Conservation (phyloP, 441 rosid genomes). For the Populus hybrid region DNA sequence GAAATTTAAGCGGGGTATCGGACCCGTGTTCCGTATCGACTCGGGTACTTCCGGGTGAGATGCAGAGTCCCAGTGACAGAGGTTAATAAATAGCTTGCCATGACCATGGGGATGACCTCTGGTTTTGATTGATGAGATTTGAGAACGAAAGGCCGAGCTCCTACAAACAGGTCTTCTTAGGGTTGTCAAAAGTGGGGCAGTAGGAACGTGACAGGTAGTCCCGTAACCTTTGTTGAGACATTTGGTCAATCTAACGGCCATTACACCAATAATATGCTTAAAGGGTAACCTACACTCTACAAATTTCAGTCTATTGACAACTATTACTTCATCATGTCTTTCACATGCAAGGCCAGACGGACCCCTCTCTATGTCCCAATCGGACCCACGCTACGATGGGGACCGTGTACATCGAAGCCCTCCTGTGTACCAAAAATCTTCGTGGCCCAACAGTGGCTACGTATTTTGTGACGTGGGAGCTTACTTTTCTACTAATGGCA, state of each 20-base stretch:
- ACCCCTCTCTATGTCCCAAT: constrained; percentile 16
- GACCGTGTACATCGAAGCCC: background rate
- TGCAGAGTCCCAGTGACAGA: background rate
- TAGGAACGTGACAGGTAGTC: constrained; percentile 22
- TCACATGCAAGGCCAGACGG: constrained; percentile 34
- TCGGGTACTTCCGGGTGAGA: background rate
- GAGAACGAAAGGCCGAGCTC: background rate
- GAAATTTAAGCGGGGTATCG: background rate
- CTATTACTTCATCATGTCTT: constrained; percentile 34
- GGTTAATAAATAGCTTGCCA: background rate
- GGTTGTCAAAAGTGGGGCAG: background rate
- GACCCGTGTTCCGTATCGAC: background rate
- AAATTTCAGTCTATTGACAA: constrained; percentile 19
- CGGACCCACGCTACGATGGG: constrained; percentile 9
- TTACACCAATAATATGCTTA: constrained; percentile 32
- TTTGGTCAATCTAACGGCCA: constrained; percentile 32
- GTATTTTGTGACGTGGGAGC: background rate
- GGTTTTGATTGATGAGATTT: background rate
- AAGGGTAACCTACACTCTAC: constrained; percentile 31
- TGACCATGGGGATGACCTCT: background rate
- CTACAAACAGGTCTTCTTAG: background rate
- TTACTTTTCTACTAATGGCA: background rate
- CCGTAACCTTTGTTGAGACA: constrained; percentile 35
- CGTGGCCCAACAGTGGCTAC: constrained; percentile 2
- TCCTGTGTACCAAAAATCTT: too few relatives aligned